Conservation (phyloP, 345 rosid species). For the Salix dunnii region DNA sequence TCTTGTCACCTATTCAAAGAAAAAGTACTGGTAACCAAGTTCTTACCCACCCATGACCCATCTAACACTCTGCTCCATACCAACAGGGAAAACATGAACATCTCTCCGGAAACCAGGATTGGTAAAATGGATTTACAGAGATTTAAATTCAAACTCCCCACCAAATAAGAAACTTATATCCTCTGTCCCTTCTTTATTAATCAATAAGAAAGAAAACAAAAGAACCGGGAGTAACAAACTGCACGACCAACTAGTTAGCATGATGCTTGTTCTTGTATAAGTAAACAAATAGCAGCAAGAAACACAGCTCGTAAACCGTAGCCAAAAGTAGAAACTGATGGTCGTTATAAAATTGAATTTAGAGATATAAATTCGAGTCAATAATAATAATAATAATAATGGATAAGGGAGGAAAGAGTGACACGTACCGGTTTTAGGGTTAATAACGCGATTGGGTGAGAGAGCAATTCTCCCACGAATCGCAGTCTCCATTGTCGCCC, state of each 20-base stretch:
- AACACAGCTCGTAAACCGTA: neutral
- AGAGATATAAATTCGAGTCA: neutral
- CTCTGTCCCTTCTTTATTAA: neutral
- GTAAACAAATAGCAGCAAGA: neutral
- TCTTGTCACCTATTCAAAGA: slow-evolving; percentile 45
- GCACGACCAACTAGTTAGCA: neutral
- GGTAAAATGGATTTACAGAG: too few species aligned
- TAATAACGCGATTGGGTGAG: slow-evolving; percentile 59
- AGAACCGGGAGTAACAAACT: neutral
- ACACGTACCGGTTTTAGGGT: slow-evolving; percentile 52
- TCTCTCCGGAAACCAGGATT: neutral
- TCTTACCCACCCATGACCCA: neutral
- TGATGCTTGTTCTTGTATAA: neutral
- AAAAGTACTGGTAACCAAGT: neutral
- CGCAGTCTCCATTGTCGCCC: slow-evolving; percentile 52
- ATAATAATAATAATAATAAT: neutral
- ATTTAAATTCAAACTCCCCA: neutral
- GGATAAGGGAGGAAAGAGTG: neutral
- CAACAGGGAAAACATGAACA: neutral
- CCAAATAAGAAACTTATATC: neutral
- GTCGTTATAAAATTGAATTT: neutral
- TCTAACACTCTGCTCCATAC: neutral
- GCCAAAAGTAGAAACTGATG: neutral
- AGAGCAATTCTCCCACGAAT: slow-evolving; percentile 73
- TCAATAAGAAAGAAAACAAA: neutral